Conservation (phyloP, 345 rosid species). For the Populus deltoides region DNA sequence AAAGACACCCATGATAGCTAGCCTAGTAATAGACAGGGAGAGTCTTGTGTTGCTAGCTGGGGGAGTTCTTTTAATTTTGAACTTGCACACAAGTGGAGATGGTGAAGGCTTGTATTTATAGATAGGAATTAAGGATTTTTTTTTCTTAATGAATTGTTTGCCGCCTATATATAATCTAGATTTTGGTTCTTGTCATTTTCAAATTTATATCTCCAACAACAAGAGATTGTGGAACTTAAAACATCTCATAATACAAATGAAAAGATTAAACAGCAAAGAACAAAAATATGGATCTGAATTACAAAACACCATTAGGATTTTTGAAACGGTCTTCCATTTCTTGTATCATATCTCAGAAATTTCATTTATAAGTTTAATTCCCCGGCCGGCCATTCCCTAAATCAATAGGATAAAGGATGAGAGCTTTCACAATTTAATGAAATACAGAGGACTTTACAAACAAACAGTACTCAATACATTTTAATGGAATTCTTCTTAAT, state of each 20-base stretch:
- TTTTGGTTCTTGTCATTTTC: not conserved
- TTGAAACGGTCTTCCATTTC: too few species aligned
- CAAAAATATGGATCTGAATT: not conserved
- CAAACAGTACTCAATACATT: too few species aligned
- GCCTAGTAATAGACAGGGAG: not conserved
- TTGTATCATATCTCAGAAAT: too few species aligned
- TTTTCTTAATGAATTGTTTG: not conserved
- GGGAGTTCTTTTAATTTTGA: not conserved
- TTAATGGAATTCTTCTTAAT: too few species aligned
- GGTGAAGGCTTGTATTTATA: not conserved
- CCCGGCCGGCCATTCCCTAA: too few species aligned
- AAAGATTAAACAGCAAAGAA: not conserved
- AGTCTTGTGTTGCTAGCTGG: not conserved
- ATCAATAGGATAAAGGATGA: too few species aligned
- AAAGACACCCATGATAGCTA: conserved; percentile 19
- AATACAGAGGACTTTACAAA: too few species aligned
- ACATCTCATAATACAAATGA: not conserved
- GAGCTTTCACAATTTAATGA: too few species aligned
- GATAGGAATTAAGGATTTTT: not conserved
- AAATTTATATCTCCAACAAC: not conserved
- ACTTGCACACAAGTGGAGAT: not conserved
- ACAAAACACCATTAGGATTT: too few species aligned
- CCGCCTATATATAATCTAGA: not conserved
- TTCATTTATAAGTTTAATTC: too few species aligned
- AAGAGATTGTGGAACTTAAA: not conserved